Percentiles rank a stretch among this genome's conserved stretches.
Conservation (phyloP, 257 asterid species). For the Craterostigma plantagineum region DNA sequence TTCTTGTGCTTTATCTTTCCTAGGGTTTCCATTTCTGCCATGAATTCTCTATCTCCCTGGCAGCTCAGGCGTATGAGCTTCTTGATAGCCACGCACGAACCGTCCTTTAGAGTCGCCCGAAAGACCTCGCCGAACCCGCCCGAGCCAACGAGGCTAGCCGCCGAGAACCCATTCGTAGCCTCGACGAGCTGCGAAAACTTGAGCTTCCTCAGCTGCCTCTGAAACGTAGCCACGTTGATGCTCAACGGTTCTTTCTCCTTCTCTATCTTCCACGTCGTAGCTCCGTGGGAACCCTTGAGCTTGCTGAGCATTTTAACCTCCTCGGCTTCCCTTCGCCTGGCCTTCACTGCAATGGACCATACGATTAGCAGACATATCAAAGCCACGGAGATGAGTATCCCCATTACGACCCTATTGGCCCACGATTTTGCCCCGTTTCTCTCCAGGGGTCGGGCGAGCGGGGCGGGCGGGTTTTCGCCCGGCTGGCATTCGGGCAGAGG, state of each 20-base stretch:
- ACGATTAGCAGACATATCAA: slow-evolving; percentile 49
- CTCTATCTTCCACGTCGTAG: slow-evolving; percentile 88
- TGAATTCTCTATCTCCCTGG: slow-evolving; percentile 85
- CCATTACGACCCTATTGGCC: slow-evolving; percentile 81
- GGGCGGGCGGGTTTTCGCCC: slow-evolving; percentile 19
- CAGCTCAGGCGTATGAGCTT: slow-evolving; percentile 67
- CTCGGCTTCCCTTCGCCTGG: slow-evolving; percentile 49
- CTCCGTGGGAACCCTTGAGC: slow-evolving; percentile 46
- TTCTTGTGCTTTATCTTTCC: slow-evolving; percentile 86
- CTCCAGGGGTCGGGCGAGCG: slow-evolving; percentile 7
- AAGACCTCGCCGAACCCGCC: slow-evolving; percentile 95
- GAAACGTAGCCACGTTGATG: slow-evolving; percentile 87
- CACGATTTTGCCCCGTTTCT: slow-evolving; percentile 29
- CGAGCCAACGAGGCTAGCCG: slow-evolving; percentile 71
- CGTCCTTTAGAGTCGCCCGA: slow-evolving; percentile 76
- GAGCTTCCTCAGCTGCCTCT: slow-evolving; percentile 57
- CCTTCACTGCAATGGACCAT: slow-evolving; percentile 71
- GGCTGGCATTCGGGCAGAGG: slow-evolving; percentile 51
- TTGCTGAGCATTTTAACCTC: slow-evolving; percentile 64
- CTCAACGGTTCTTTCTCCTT: slow-evolving; percentile 96
- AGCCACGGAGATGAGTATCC: slow-evolving; percentile 61
- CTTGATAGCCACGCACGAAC: slow-evolving; percentile 82
- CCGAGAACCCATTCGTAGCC: slow-evolving; percentile 85
- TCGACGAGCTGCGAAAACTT: slow-evolving; percentile 78
- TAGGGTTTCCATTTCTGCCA: slow-evolving; percentile 93